Conservation (phyloP, 1,284 basidiomycete genomes). For the Ustilago loliicola region DNA sequence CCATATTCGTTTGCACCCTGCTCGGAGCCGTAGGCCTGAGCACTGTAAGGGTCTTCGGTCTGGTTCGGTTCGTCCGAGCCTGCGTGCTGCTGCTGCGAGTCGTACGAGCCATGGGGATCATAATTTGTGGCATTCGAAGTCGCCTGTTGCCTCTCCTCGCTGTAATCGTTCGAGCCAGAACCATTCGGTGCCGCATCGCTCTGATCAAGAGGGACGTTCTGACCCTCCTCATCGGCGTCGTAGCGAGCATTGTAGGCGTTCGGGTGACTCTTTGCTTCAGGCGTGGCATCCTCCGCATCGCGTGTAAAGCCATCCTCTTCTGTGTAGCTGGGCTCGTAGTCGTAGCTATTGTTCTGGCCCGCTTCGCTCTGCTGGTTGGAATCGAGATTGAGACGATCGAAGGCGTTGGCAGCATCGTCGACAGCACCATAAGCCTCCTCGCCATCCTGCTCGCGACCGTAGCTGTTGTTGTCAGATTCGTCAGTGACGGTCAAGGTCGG, state of each 20-base stretch:
- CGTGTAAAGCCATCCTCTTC: conserved; percentile 15
- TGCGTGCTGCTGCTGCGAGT: conserved; percentile 14
- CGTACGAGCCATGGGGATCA: conserved; percentile 16
- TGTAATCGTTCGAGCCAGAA: conserved; percentile 24
- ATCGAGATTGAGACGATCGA: conserved; percentile 23
- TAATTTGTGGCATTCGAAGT: background rate
- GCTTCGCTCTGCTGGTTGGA: conserved; percentile 9
- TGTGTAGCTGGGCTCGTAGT: conserved; percentile 10
- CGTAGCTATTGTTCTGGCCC: background rate
- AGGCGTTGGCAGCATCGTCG: conserved; percentile 30
- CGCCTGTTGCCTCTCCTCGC: conserved; percentile 13
- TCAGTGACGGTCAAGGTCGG: conserved; percentile 49
- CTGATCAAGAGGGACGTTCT: background rate
- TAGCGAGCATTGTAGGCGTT: conserved; percentile 1
- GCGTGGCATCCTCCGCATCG: conserved; percentile 10
- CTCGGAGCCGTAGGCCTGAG: background rate
- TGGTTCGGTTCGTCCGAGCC: conserved; percentile 8
- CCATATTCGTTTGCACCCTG: background rate
- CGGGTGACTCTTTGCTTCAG: conserved; percentile 11
- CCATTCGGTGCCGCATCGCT: conserved; percentile 7
- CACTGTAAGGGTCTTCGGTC: conserved; percentile 16
- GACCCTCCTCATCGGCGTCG: conserved; percentile 1
- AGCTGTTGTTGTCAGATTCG: conserved; percentile 29
- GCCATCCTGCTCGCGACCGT: conserved; percentile 8
- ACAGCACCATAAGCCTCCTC: conserved; percentile 5